Base-by-base conservation (phyloP, 371 early-diverging fungal genomes). In the Rhizomucor miehei region DNA sequence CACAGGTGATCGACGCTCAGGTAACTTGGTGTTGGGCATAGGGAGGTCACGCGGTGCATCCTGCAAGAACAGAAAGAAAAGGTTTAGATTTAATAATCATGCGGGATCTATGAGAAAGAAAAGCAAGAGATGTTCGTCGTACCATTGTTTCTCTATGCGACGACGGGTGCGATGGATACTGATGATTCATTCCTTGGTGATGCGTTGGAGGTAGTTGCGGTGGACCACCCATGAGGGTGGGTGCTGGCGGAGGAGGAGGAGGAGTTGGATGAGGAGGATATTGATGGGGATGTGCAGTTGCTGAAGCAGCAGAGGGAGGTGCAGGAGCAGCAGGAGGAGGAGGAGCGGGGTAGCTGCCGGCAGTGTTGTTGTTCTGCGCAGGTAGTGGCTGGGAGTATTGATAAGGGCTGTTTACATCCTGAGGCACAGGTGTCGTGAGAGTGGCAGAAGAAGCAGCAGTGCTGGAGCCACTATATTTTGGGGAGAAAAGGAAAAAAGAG, bases 391-490 rank as follows among this genome's bases (percentile, higher is more conserved):
- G 55, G 2, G 55, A 66, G 25, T 75, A 71, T 57, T 75, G 75
- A 48, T 75, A 71, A 43, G 71, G 75, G 41, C 67, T 74, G 45
- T 81, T 79, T 38, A 84, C 79, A 57, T 84, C 86, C 59, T 82
- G 81, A 23, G 83, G 86, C 5, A 79, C 71, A 21, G 83, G 82
- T 8, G 79, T 80, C 17, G 51, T 50, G n/a, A 36, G 37, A 25
- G 36, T 10, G 16, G 51, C 51, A 25, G 23, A 13, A 38, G 67
- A 24, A 25, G 54, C 36, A 34, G 19, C 35, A 20, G 14, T 12
- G 41, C 41, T 12, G 12, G 16, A 16, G 6, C 16, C 14, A 19
- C 41, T 41, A 19, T 41, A 6, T 41, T 16, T 3, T 3, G 19
- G 19, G 41, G 14, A 29, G 8, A 8, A 5, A 29, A 29, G 29